Conservation (phyloP, 129 eudicot species). For the Pittosporum tobira region DNA sequence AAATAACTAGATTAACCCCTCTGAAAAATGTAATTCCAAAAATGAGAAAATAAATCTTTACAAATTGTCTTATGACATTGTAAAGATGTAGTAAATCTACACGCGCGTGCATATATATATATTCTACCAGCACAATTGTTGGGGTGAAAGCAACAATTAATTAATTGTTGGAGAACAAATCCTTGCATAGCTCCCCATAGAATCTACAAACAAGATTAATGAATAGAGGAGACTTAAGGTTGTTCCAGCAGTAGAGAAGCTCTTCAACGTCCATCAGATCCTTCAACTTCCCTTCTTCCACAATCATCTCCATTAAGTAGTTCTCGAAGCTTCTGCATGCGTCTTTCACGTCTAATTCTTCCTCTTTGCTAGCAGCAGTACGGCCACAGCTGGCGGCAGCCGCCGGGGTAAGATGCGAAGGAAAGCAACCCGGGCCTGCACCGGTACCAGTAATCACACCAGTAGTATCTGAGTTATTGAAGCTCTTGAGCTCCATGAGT, state of each 20-base stretch:
- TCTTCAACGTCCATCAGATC: slow-evolving; percentile 81
- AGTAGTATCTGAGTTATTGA: slow-evolving; percentile 24
- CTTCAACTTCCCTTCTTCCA: slow-evolving; percentile 62
- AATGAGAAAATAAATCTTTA: too few species aligned
- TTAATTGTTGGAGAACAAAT: slow-evolving; percentile 45
- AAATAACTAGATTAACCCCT: too few species aligned
- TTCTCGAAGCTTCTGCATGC: slow-evolving; percentile 69
- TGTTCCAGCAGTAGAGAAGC: slow-evolving; percentile 78
- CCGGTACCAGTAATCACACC: slow-evolving; percentile 12
- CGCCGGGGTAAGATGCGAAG: slow-evolving; percentile 54
- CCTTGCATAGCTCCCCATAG: slow-evolving; percentile 77
- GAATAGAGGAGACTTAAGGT: slow-evolving; percentile 63
- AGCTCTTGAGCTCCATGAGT: slow-evolving; percentile 54
- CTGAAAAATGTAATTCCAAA: too few species aligned
- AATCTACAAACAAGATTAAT: slow-evolving; percentile 61
- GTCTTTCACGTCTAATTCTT: slow-evolving; percentile 28
- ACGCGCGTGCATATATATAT: too few species aligned
- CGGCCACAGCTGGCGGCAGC: slow-evolving; percentile 18
- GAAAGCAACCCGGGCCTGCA: slow-evolving; percentile 34
- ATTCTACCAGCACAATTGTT: too few species aligned
- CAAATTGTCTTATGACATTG: too few species aligned
- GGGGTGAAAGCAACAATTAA: too few species aligned
- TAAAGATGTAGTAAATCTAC: too few species aligned
- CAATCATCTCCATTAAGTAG: slow-evolving; percentile 65
- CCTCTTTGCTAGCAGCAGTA: slow-evolving; percentile 11